phyloP scores from a whole-genome alignment of 1,284 basidiomycete genomes.

The Tilletia indica region DNA sequence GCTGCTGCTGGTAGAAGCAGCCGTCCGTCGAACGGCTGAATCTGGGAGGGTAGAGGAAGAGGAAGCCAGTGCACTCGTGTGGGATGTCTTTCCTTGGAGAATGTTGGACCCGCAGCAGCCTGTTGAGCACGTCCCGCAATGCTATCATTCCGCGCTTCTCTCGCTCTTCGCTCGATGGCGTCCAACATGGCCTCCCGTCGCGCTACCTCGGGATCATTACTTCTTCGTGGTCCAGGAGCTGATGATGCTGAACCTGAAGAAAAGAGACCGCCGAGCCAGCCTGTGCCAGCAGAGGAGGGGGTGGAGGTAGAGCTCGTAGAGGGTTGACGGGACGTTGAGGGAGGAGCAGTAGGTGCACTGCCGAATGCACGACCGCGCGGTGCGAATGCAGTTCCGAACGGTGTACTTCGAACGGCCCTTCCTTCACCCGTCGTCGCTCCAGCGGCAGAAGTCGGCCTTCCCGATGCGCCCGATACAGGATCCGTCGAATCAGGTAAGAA shows the following conservation, averaged over 20 bases:
- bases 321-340: neutral
- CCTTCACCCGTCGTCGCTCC: constrained; percentile 31
- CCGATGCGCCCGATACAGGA: constrained; percentile 28
- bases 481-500: constrained; percentile 40
- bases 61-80: constrained; percentile 2
- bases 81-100: neutral
- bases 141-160: neutral
- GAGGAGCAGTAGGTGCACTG: neutral
- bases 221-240: neutral
- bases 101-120: neutral
- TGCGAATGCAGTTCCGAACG: constrained; percentile 28
- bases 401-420: constrained; percentile 30
- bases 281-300: neutral
- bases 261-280: constrained; percentile 7
- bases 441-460: neutral
- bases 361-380: constrained; percentile 25
- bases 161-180: constrained; percentile 2
- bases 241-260: neutral
- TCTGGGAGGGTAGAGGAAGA: neutral
- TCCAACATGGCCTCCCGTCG: constrained; percentile 5
- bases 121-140: constrained; percentile 9
- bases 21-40: constrained; percentile 11
- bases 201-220: neutral
- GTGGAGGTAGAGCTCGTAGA: neutral
- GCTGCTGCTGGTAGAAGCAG: neutral